Evolutionary conservation across 1,139 yeast genomes (phyloP), one percentile per base, ranked within the genome.

Genomic region (Hemisphaericaspora subhashii): DNA sequence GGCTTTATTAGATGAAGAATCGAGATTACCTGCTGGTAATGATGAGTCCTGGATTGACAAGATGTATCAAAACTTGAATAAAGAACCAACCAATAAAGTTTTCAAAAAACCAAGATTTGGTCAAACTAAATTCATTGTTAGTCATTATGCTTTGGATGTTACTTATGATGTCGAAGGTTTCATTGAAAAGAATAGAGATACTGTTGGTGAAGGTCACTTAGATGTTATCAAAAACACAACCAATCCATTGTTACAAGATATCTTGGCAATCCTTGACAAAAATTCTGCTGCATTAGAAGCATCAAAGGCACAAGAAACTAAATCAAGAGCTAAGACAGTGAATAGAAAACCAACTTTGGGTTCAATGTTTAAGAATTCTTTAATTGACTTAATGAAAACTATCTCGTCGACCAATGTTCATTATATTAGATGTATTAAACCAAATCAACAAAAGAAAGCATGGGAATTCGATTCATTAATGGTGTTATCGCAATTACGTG

Each of bases 31-130:
- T 1, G 79, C 96, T 22, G 98, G 98, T 52, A 80, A 84, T 44
- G 98, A 92, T 58, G 89, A 87, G 55, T 82, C 94, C 23, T 90
- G 96, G 92, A 79, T 87, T 43, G 88, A 85, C 46, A 92, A 92
- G 63, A 78, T 92, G 76, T 88, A 89, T 58, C 89, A 84, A 58
- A 83, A 90, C 40, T 77, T 90, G 56, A 86, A 83, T 55, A 85
- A 86, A 54, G 81, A 83, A 25, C 92, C 95, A 36, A 80, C 88
- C 33, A 75, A 83, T 51, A 74, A 77, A 52, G 90, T 85, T 21
- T 92, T 90, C 74, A 84, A 87, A 57, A 90, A 89, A 62, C 98
- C 98, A 41, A 79, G 98, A 56, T 88, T 92, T 59, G 97, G 98
- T 17, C 90, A 86, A 63, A 79, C 89, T 29, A 87, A 94, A 51